Percentiles rank a stretch among this genome's conserved stretches.
phyloP scores from a whole-genome alignment of 164 flowering plant species.

The Houttuynia cordata region DNA sequence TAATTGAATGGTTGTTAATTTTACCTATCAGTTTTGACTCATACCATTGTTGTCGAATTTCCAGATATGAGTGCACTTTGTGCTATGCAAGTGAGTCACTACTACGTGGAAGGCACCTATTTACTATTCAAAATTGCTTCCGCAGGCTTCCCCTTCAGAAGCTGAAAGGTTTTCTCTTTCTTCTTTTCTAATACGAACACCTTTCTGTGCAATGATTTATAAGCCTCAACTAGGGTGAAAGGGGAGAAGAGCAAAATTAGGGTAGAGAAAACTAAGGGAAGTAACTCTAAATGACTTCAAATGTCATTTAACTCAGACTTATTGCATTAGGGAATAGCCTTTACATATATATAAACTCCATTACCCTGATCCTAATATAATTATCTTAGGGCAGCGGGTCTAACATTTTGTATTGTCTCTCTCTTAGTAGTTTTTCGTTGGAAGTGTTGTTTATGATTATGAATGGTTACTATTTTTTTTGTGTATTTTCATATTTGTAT shows the following conservation, averaged over 20 bases:
- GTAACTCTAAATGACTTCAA: no score
- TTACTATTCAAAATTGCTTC: constrained; percentile 36
- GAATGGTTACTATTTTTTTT: background rate
- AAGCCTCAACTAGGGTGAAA: no score
- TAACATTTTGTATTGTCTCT: no score
- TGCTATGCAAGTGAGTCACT: constrained; percentile 22
- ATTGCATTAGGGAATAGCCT: no score
- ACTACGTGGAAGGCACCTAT: constrained; percentile 40
- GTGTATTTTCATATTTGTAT: constrained; percentile 8
- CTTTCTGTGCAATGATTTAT: no score
- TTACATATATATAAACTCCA: no score
- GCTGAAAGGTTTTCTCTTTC: constrained; percentile 28
- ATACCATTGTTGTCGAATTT: background rate
- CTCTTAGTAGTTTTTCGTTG: no score
- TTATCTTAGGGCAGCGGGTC: no score
- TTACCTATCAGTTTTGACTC: background rate
- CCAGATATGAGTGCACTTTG: constrained; percentile 42
- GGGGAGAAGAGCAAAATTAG: no score
- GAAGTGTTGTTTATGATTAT: background rate
- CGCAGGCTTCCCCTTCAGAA: constrained; percentile 15
- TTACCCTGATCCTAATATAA: no score
- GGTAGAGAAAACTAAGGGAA: no score
- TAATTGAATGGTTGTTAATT: background rate
- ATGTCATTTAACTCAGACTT: no score
- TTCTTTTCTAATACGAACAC: background rate